phyloP scores from a whole-genome alignment of 1,284 basidiomycete species.

The Puccinia triticina region DNA sequence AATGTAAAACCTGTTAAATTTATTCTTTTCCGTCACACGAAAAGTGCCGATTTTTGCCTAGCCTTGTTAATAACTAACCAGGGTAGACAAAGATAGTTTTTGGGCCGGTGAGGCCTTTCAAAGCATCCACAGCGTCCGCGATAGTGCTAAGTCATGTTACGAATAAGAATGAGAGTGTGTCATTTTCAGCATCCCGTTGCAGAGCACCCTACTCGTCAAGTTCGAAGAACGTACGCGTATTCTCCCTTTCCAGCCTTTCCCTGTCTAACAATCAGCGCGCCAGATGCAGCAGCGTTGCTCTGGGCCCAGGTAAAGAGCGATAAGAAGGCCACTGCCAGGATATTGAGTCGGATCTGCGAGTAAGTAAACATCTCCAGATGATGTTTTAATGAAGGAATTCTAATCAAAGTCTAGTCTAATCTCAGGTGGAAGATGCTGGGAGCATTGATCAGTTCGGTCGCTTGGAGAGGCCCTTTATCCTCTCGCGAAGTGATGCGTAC shows the following conservation, averaged over 20 bases:
- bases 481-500: too few species aligned
- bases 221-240: not conserved
- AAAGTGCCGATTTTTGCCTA: not conserved
- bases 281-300: not conserved
- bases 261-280: constrained; percentile 29
- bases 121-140: constrained; percentile 9
- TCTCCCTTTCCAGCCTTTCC: not conserved
- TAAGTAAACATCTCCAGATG: not conserved
- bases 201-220: not conserved
- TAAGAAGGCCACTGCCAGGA: not conserved
- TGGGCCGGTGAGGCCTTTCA: not conserved
- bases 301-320: constrained; percentile 5
- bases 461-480: too few species aligned
- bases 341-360: not conserved
- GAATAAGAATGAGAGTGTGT: not conserved
- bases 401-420: too few species aligned
- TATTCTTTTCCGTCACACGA: not conserved
- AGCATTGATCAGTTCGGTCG: too few species aligned
- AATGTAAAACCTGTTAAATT: not conserved
- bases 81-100: constrained; percentile 28
- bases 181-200: too few species aligned
- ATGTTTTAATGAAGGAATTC: too few species aligned
- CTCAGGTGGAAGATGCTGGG: too few species aligned
- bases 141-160: not conserved
- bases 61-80: not conserved